Percentiles rank a stretch among this genome's conserved stretches.
These are phyloP conservation scores for Alternaria novae-zelandiae DNA, from an alignment of 2,329 filamentous ascomycete genomes.

Conservation along the genomic window DNA sequence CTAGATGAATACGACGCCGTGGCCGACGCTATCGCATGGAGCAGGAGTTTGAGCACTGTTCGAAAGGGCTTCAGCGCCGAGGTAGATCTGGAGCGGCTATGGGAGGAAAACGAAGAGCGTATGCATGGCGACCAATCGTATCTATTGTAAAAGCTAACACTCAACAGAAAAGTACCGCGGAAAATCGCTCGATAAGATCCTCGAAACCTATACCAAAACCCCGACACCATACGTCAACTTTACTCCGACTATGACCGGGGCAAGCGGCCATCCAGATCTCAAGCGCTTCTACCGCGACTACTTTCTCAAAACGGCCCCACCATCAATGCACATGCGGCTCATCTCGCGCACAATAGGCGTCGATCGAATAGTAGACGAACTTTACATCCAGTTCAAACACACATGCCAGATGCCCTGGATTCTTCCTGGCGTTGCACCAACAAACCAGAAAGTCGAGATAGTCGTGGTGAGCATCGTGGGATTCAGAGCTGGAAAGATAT, in stretches of 20 bases:
- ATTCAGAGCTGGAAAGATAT: slow-evolving; percentile 60
- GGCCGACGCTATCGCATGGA: slow-evolving; percentile 71
- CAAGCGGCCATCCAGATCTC: slow-evolving; percentile 51
- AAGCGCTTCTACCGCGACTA: slow-evolving; percentile 62
- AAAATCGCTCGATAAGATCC: slow-evolving; percentile 45
- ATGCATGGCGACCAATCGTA: not conserved
- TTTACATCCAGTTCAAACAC: slow-evolving; percentile 64
- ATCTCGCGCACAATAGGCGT: slow-evolving; percentile 64
- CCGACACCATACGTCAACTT: slow-evolving; percentile 51
- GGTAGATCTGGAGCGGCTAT: slow-evolving; percentile 53
- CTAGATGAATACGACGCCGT: slow-evolving; percentile 71
- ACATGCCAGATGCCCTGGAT: slow-evolving; percentile 65
- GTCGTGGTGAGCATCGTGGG: slow-evolving; percentile 64
- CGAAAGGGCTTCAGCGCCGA: slow-evolving; percentile 65
- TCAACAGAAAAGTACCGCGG: slow-evolving; percentile 45
- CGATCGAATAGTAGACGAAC: slow-evolving; percentile 67
- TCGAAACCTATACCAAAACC: slow-evolving; percentile 46
- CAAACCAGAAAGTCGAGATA: slow-evolving; percentile 63
- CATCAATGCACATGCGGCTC: slow-evolving; percentile 60
- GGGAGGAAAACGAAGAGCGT: slow-evolving; percentile 52
- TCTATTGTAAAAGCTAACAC: slow-evolving; percentile 3
- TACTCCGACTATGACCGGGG: slow-evolving; percentile 56
- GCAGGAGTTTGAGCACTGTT: slow-evolving; percentile 66
- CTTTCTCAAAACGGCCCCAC: slow-evolving; percentile 58
- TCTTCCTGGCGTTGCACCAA: slow-evolving; percentile 63